Evolutionary conservation across 768 basidiomycete species (phyloP), one percentile per base, ranked within the genome.

Genomic region (Hydnum rufescens): DNA sequence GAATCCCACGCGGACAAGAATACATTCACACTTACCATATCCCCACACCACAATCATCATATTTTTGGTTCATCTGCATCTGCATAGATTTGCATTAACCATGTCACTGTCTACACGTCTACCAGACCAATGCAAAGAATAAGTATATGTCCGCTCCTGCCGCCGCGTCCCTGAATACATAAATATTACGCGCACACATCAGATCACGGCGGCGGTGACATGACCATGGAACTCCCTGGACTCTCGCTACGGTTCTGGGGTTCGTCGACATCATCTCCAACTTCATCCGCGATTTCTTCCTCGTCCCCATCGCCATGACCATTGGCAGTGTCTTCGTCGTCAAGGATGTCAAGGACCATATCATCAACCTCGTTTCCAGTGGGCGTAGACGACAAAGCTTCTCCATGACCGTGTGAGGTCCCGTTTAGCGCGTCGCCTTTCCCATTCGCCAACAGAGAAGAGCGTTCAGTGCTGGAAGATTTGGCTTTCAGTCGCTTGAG

Each of bases 261-360:
- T 8, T 19, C 36, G 36, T 39, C 36, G 19, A 8, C 36, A 39
- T 39, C 36, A 39, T 8, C 16, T 51, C 32, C n/a, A 42, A 43
- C 51, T 8, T 25, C 51, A 8, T 52, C 29, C 5, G 30, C 8
- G 18, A 26, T 51, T 5, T 42, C 36, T 23, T 52, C 51, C 51
- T 55, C 54, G 31, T 55, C 54, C 22, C 31, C 51, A 16, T 52
- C 43, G 16, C 28, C 51, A 8, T 51, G n/a, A n/a, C n/a, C n/a
- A n/a, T n/a, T n/a, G n/a, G n/a, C 43, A 6, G 5, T 5, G 19
- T 52, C 43, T 23, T 48, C 48, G 18, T 52, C 42, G 5, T 51
- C 54, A 42, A 54, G 50, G 30, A 54, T 54, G 25, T 54, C 29
- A 36, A 39, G 34, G 39, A 54, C 32, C 4, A 54, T 4, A 34